Evolutionary conservation across 2,329 filamentous ascomycete genomes (phyloP).

Genomic region (Hypoxylon rubiginosum): DNA sequence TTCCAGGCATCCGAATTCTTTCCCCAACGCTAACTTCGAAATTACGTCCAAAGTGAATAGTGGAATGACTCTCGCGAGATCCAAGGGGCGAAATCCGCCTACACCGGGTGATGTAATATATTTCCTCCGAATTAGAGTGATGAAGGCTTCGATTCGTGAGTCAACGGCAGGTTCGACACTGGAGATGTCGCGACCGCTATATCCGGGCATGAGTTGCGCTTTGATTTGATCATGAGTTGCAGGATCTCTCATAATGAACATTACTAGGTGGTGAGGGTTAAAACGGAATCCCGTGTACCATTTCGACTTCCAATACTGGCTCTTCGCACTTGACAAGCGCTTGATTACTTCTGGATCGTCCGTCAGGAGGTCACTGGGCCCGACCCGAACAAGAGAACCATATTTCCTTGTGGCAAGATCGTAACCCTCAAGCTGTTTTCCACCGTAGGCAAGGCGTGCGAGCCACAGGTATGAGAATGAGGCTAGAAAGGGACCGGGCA

Average conservation of each 20-base stretch:
- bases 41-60: slow-evolving; percentile 48
- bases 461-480: slow-evolving; percentile 41
- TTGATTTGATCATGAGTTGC: slow-evolving; percentile 42
- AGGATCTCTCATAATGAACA: slow-evolving; percentile 35
- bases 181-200: slow-evolving; percentile 43
- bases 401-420: slow-evolving; percentile 10
- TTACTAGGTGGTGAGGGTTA: slow-evolving; percentile 35
- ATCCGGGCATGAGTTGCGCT: slow-evolving; percentile 37
- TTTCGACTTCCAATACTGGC: slow-evolving; percentile 35
- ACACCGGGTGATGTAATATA: slow-evolving; percentile 25
- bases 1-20: slow-evolving; percentile 45
- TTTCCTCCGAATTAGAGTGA: slow-evolving; percentile 37
- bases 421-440: slow-evolving; percentile 18
- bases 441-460: slow-evolving; percentile 16
- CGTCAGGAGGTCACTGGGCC: slow-evolving; percentile 44
- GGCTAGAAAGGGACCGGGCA: slow-evolving; percentile 39
- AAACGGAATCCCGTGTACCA: slow-evolving; percentile 39
- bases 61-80: slow-evolving; percentile 23
- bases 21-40: slow-evolving; percentile 45
- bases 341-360: slow-evolving; percentile 43
- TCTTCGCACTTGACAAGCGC: slow-evolving; percentile 36
- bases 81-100: slow-evolving; percentile 18
- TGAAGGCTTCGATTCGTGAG: slow-evolving; percentile 28
- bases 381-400: slow-evolving; percentile 41
- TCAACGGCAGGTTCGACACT: slow-evolving; percentile 40